These are phyloP conservation scores for Fulvia fulva DNA, from an alignment of 2,329 filamentous ascomycete species.

Conservation along the genomic window DNA sequence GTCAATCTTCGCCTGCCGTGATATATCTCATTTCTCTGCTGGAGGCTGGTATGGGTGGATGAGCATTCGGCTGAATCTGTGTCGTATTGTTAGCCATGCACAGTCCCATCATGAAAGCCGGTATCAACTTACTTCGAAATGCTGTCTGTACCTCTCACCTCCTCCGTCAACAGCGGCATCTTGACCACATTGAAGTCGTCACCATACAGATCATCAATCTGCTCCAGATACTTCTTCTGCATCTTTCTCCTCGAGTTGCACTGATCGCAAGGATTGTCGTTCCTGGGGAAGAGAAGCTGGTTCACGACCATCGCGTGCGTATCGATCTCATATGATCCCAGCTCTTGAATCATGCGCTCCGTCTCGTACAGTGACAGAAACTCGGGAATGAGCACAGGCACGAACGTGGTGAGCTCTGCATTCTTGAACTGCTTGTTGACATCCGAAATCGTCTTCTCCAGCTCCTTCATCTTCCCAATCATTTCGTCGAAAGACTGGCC, in stretches of 20 bases:
- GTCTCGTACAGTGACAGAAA: conserved; percentile 97
- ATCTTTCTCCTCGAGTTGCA: conserved; percentile 93
- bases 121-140: conserved; percentile 60
- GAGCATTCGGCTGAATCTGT: conserved; percentile 74
- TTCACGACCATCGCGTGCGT: conserved; percentile 98
- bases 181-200: conserved; percentile 99
- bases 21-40: conserved; percentile 11
- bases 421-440: conserved; percentile 99
- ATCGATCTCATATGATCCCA: conserved; percentile 89
- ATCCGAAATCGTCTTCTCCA: conserved; percentile 88
- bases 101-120: not conserved
- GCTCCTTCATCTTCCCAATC: conserved; percentile 87
- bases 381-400: conserved; percentile 97
- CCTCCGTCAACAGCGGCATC: conserved; percentile 93
- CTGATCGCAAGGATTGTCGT: conserved; percentile 83
- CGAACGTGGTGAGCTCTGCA: conserved; percentile 89
- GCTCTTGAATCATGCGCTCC: conserved; percentile 98
- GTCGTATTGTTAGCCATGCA: conserved; percentile 25
- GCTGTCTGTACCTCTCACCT: conserved; percentile 91
- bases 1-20: not conserved
- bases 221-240: conserved; percentile 98
- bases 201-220: conserved; percentile 93
- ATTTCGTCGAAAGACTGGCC: conserved; percentile 91
- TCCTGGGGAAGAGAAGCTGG: conserved; percentile 88
- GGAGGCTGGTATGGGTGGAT: conserved; percentile 72